Evolutionary conservation across 129 eudicot genomes (phyloP).

Genomic region (Arctium minus): DNA sequence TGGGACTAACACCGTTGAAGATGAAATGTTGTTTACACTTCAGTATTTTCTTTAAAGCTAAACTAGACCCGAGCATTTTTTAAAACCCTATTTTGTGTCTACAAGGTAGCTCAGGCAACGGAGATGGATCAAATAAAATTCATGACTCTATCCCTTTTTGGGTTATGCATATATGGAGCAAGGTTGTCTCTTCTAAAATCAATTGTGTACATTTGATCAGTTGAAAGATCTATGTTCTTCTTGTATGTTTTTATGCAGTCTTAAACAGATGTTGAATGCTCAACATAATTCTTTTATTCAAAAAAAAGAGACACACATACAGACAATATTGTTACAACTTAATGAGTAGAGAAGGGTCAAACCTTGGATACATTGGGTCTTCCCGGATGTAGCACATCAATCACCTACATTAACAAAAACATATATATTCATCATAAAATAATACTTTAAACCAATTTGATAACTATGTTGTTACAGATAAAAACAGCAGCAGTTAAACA

Average conservation of each 20-base stretch:
- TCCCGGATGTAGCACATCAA: conserved; percentile 43
- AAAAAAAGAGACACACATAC: neutral
- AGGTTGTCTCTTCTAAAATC: no score
- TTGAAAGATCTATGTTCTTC: neutral
- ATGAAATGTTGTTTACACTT: no score
- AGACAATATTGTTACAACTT: neutral
- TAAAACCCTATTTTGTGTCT: neutral
- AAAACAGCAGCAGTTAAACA: neutral
- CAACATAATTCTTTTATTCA: neutral
- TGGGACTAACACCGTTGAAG: no score
- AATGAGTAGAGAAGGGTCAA: neutral
- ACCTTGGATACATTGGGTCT: conserved; percentile 41
- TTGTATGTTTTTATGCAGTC: neutral
- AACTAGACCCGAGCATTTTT: no score
- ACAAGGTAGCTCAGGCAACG: no score
- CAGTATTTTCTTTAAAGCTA: no score
- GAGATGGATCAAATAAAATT: no score
- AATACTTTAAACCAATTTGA: neutral
- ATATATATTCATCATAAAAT: neutral
- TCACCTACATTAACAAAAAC: conserved; percentile 22
- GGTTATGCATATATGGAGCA: no score
- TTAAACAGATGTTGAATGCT: neutral
- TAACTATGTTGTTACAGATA: neutral
- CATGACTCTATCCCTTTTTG: neutral
- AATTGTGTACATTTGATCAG: neutral